These are phyloP conservation scores for Mycena venus DNA, from an alignment of 768 basidiomycete species.

Conservation along the genomic window DNA sequence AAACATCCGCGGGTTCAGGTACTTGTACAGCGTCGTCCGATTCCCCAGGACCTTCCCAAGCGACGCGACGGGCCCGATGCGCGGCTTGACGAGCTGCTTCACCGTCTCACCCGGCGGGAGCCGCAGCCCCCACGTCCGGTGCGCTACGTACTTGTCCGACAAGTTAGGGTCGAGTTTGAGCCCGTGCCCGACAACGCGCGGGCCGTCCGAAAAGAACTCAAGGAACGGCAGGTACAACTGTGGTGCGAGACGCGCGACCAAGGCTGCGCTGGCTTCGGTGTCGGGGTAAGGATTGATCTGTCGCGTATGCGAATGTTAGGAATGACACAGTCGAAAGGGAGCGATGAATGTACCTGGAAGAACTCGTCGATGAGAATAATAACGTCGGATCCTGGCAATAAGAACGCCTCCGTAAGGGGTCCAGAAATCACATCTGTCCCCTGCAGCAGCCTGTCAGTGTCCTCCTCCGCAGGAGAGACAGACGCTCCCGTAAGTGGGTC, in stretches of 20 bases:
- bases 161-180: conserved; percentile 57
- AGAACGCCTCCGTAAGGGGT: conserved; percentile 68
- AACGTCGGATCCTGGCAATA: conserved; percentile 63
- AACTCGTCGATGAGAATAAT: conserved; percentile 82
- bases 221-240: conserved; percentile 70
- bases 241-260: conserved; percentile 59
- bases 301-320: not conserved
- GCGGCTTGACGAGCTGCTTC: conserved; percentile 61
- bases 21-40: conserved; percentile 93
- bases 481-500: conserved; percentile 87
- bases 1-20: conserved; percentile 87
- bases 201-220: conserved; percentile 54
- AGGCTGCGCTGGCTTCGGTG: conserved; percentile 55
- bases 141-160: conserved; percentile 62
- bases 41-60: conserved; percentile 90
- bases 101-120: conserved; percentile 71
- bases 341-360: conserved; percentile 68
- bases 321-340: not conserved
- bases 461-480: conserved; percentile 44
- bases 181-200: conserved; percentile 71
- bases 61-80: conserved; percentile 74
- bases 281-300: conserved; percentile 81
- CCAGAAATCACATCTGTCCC: conserved; percentile 75
- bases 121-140: conserved; percentile 76
- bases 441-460: conserved; percentile 57